Evolutionary conservation across 345 rosid species (phyloP), one percentile per base, ranked within the genome.

Genomic region (Eucalyptus caleyi): DNA sequence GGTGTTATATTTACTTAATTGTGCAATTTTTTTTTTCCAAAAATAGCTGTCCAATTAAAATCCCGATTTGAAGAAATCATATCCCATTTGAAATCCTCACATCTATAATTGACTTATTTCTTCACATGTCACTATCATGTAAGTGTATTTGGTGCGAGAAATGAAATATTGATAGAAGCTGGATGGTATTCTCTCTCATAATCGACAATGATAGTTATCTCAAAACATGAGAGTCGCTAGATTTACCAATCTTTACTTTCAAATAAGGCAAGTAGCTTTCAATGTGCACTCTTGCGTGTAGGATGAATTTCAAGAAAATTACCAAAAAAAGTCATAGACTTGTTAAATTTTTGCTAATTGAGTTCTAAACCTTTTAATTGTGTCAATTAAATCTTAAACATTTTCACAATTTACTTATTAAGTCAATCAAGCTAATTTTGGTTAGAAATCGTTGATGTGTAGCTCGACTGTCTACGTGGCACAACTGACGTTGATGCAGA

Each of bases 401-500:
- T 51, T 16, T 50, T 16, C 9, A 51, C 2, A 51, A 51, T 51
- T 51, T 51, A 0, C 4, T 0, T 16, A 16, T 51, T 51, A 51
- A 51, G 21, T 51, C 3, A 0, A 51, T 51, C 54, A 0, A 16
- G 8, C 9, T 51, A 51, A 51, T 51, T 51, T 51, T 16, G 21
- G 0, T 51, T 51, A 51, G 8, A 16, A 7, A 51, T 16, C 4
- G 1, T 16, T 51, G 1, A 51, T 6, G 0, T 51, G 8, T 16
- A 51, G 2, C 4, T 51, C n/a, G 1, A 51, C 0, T 51, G 4
- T 16, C 8, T 6, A 16, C 0, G 21, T 16, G 21, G 0, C 56
- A 51, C 4, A 18, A 51, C 23, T 16, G 3, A 51, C 1, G 1
- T 51, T 3, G 54, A 51, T 0, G 2, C 3, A 16, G 4, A 16